Evolutionary conservation across 805 yeast species (phyloP), one percentile per base, ranked within the genome.

Genomic region (Wickerhamomyces canadensis): DNA sequence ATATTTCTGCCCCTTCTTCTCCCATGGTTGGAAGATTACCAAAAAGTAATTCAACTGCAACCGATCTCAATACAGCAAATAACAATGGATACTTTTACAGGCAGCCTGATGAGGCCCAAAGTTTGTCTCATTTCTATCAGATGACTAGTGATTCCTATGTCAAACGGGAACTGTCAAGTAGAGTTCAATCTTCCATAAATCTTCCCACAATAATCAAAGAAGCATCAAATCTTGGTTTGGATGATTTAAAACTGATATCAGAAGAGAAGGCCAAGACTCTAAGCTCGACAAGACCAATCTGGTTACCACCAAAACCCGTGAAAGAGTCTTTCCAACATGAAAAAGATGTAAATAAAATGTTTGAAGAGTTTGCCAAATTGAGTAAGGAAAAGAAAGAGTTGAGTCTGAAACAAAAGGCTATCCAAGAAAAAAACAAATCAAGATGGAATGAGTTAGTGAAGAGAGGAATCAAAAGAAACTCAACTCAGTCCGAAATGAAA

Each of bases 281-380:
- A 13, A 60, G 80, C 1, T 63, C 68, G 18, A 79, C 88, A 2
- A 62, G 91, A 43, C 89, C 84, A 9, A 61, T 71, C 3, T 76
- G 79, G 68, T 59, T 83, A 30, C 91, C 93, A 1, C 86, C 88
- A 30, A 83, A 82, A 53, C 58, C 73, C 17, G 47, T 57, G 4
- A 57, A 58, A 13, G 89, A 83, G 45, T 68, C 70, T 13, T 45
- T 58, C 28, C 75, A 70, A 42, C 91, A 82, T 52, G 67, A 74
- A 32, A 55, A 60, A 27, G 82, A 78, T 48, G 75, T 72, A 37
- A 69, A 74, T 33, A 51, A 57, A 29, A 52, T 76, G 70, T 35
- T 52, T 19, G 52, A 48, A 22, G 30, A 41, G 3, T 45, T 47
- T 18, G 55, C 51, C 1, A 51, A 42, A 31, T 14, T 31, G 23